These are phyloP conservation scores for Candida tropicalis DNA, from an alignment of 1,139 yeast genomes.

Conservation along the genomic window DNA sequence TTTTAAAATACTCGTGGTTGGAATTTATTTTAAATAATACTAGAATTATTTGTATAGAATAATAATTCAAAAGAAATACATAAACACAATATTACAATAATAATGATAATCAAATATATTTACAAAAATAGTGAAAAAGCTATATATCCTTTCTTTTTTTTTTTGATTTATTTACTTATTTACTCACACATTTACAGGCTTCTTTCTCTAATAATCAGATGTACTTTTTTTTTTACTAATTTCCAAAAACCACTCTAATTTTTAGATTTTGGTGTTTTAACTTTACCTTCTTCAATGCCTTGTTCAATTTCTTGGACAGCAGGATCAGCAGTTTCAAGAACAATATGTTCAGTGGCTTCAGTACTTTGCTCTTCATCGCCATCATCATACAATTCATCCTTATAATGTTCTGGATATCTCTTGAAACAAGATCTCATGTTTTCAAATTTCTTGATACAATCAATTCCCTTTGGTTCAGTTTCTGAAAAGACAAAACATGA, in stretches of 20 bases:
- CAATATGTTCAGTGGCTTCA: conserved; percentile 17
- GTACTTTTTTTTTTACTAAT: not conserved
- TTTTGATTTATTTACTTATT: too few relatives aligned
- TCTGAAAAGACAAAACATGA: conserved; percentile 94
- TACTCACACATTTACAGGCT: too few relatives aligned
- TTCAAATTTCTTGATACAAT: conserved; percentile 90
- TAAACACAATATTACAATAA: too few relatives aligned
- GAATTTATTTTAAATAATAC: too few relatives aligned
- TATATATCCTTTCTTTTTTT: too few relatives aligned
- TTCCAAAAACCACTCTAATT: too few relatives aligned
- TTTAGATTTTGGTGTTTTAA: conserved; percentile 8
- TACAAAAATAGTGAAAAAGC: too few relatives aligned
- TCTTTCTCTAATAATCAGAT: too few relatives aligned
- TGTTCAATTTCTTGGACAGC: conserved; percentile 16
- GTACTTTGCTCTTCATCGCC: conserved; percentile 38
- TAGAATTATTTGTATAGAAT: too few relatives aligned
- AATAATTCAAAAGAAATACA: too few relatives aligned
- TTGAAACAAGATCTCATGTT: conserved; percentile 96
- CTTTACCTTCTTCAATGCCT: conserved; percentile 10
- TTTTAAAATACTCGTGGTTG: too few relatives aligned
- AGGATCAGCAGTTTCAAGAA: conserved; percentile 16
- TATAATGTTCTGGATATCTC: conserved; percentile 89
- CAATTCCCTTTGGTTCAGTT: conserved; percentile 96
- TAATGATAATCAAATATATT: too few relatives aligned
- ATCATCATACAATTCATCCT: conserved; percentile 85